phyloP scores from a whole-genome alignment of 2,329 filamentous ascomycete species.

The Blumeria graminis region DNA sequence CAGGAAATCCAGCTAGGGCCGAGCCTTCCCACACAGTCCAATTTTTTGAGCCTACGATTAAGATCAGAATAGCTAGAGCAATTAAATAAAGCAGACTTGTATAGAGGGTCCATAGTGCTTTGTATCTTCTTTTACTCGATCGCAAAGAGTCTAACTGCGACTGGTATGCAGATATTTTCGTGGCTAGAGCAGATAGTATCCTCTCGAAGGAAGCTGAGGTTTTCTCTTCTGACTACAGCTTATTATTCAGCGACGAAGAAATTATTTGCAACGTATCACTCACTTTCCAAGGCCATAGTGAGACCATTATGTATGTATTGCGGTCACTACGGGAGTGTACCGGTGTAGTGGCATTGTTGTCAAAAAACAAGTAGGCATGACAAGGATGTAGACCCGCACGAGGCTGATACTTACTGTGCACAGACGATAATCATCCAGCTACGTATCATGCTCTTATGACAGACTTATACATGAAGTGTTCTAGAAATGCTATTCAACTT shows the following conservation, averaged over 20 bases:
- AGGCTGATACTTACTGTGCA: too few species aligned
- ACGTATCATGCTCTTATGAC: too few species aligned
- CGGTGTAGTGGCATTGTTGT: too few species aligned
- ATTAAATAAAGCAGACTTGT: conserved; percentile 76
- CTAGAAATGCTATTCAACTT: too few species aligned
- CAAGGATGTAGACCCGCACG: too few species aligned
- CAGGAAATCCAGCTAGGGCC: conserved; percentile 51
- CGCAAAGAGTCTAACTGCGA: conserved; percentile 50
- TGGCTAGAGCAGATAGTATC: conserved; percentile 55
- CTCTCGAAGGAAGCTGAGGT: conserved; percentile 89
- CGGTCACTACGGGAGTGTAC: too few species aligned
- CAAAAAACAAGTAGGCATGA: too few species aligned
- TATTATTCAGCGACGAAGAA: conserved; percentile 4
- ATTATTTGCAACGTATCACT: conserved; percentile 10
- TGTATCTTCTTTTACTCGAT: conserved; percentile 49
- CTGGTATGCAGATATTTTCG: conserved; percentile 57
- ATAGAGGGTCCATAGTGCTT: conserved; percentile 76
- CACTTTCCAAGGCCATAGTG: conserved; percentile 69
- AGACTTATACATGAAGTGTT: too few species aligned
- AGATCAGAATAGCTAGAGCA: conserved; percentile 53
- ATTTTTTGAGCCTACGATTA: conserved; percentile 66
- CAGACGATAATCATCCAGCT: too few species aligned
- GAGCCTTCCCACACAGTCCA: conserved; percentile 59
- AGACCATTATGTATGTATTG: conserved; percentile 35
- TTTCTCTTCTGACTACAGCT: conserved; percentile 41